Base-by-base conservation (phyloP, 306 rosid genomes). In the Gleditsia sinensis region DNA sequence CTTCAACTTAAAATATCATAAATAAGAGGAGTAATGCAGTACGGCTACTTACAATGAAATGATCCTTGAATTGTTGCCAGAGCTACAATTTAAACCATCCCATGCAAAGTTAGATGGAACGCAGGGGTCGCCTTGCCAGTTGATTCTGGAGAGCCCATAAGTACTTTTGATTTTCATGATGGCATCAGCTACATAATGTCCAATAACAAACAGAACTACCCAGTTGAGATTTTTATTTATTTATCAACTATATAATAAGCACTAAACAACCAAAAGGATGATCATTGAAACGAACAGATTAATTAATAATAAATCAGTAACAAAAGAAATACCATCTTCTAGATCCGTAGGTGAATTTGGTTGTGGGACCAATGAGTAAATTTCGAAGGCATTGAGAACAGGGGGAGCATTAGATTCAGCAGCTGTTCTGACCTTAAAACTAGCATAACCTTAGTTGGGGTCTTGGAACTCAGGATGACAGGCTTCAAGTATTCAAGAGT, bases 101-200 rank as follows among this genome's bases (percentile, higher is more conserved):
- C 86, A 78, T 7, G 57, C 17, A 6, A 30, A 30, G 4, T 23
- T 16, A 9, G 21, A n/a, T 1, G 81, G 83, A 55, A 28, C 23
- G 37, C 83, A 83, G 19, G 86, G 86, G 33, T 83, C 86, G 6
- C 72, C 81, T 59, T 74, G 81, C 83, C 81, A 79, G 17, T 50
- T 49, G 6, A 21, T 58, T 58, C 17, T 24, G 17, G 51, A 39
- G 13, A 63, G 12, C 34, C n/a, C 9, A 4, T 17, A 71, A 0
- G 40, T 50, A 19, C 17, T 12, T 58, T 70, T 69, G 32, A 69
- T 69, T 5, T 50, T 49, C 74, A 33, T 1, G 16, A 69, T 33
- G 6, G 62, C 62, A 50, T 51, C 19, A 6, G 21, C 74, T 69
- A 7, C 36, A 27, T 19, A 23, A 0, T 9, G 50, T 28, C 12